Evolutionary conservation across 2,329 filamentous ascomycete species (phyloP).

Genomic region (Lachnellula cervina): DNA sequence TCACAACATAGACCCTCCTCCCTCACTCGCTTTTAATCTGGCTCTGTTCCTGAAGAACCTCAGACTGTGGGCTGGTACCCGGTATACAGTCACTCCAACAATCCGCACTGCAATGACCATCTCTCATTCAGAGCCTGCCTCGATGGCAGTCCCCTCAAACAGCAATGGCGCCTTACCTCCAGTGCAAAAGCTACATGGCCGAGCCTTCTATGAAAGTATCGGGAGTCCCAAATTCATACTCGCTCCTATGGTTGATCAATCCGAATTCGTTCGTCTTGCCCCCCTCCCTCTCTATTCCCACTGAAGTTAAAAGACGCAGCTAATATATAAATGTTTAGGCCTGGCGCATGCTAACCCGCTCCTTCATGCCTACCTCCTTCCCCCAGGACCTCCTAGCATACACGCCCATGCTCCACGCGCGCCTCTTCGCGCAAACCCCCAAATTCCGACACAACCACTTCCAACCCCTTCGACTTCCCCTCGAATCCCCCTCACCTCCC

Average conservation of each 20-base stretch:
- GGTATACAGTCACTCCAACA: conserved; percentile 9
- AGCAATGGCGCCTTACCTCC: background rate
- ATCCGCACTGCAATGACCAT: conserved; percentile 18
- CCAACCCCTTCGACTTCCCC: conserved; percentile 47
- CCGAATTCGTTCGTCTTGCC: conserved; percentile 73
- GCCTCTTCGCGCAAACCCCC: conserved; percentile 72
- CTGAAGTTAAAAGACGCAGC: background rate
- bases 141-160: conserved; percentile 6
- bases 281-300: background rate
- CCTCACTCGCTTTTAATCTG: conserved; percentile 15
- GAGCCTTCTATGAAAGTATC: conserved; percentile 92
- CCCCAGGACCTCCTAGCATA: conserved; percentile 73
- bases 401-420: conserved; percentile 93
- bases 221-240: conserved; percentile 87
- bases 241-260: conserved; percentile 97
- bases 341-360: conserved; percentile 94
- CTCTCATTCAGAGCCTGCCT: conserved; percentile 9
- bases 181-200: conserved; percentile 64
- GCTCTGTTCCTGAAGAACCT: conserved; percentile 13
- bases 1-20: background rate
- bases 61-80: conserved; percentile 30
- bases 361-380: conserved; percentile 69
- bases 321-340: conserved; percentile 51
- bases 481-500: conserved; percentile 22
- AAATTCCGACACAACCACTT: conserved; percentile 79